Conservation (phyloP, 148 eudicot genomes). For the Oxyria digyna region DNA sequence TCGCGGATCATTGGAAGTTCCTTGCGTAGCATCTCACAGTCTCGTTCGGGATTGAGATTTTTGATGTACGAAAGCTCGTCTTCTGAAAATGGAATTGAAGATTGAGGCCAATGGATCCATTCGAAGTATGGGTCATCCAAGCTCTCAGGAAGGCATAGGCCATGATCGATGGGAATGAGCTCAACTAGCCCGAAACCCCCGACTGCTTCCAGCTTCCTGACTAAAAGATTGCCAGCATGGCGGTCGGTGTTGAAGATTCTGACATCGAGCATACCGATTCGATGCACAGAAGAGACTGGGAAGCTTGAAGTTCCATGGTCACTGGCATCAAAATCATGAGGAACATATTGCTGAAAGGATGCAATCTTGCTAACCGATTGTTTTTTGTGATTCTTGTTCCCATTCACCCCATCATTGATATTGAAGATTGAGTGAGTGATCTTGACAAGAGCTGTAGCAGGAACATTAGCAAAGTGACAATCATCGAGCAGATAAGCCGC, state of each 20-base stretch:
- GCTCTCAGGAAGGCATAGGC: conserved; percentile 32
- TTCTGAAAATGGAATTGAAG: conserved; percentile 33
- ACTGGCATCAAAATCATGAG: conserved; percentile 35
- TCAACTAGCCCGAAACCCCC: conserved; percentile 27
- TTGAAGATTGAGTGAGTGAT: conserved; percentile 27
- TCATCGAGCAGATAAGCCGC: conserved; percentile 37
- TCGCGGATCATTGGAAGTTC: conserved; percentile 36
- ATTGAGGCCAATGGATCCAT: conserved; percentile 40
- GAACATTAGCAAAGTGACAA: conserved; percentile 30
- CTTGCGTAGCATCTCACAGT: conserved; percentile 24
- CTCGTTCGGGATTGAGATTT: conserved; percentile 18
- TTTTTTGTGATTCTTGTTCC: conserved; percentile 10
- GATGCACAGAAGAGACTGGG: conserved; percentile 28
- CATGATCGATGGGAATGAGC: conserved; percentile 32
- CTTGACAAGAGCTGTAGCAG: conserved; percentile 28
- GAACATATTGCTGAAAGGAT: conserved; percentile 23
- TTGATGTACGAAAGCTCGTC: conserved; percentile 28
- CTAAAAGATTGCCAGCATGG: conserved; percentile 33
- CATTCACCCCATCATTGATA: conserved; percentile 22
- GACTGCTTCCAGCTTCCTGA: conserved; percentile 17
- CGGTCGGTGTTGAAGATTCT: conserved; percentile 30
- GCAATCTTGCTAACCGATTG: conserved; percentile 28
- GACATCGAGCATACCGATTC: conserved; percentile 30
- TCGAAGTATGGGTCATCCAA: conserved; percentile 36
- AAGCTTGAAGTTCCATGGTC: conserved; percentile 38